Conservation (phyloP, 352 stramenopile genomes). For the Globisporangium sylvaticum region DNA sequence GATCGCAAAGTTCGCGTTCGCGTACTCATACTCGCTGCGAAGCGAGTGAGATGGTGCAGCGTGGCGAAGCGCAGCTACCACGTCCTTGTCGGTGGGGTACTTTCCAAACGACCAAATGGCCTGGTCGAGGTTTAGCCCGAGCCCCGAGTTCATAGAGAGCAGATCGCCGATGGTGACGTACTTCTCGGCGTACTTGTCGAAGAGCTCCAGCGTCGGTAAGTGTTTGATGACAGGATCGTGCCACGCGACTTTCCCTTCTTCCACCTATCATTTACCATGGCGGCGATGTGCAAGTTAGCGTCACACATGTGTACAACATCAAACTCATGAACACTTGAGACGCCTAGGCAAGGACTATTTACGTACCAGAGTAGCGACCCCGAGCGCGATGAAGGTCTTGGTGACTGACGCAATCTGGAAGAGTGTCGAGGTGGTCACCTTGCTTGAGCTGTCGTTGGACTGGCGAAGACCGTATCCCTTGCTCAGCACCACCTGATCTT, state of each 20-base stretch:
- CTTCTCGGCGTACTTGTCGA: conserved; percentile 54
- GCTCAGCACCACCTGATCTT: conserved; percentile 41
- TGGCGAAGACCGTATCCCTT: conserved; percentile 37
- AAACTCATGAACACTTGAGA: too few species aligned
- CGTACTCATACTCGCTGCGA: conserved; percentile 47
- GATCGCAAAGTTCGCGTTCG: conserved; percentile 59
- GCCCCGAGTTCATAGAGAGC: conserved; percentile 57
- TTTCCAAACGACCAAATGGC: not conserved
- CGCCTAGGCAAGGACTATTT: too few species aligned
- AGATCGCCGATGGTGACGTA: conserved; percentile 51
- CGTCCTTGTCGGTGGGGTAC: conserved; percentile 37
- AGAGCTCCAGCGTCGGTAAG: conserved; percentile 45
- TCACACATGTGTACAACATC: too few species aligned
- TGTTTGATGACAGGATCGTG: conserved; percentile 52
- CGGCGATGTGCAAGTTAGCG: not conserved
- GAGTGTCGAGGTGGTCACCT: conserved; percentile 36
- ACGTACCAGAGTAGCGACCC: conserved; percentile 11
- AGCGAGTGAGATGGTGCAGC: conserved; percentile 37
- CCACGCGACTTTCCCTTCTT: conserved; percentile 52
- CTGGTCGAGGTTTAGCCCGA: conserved; percentile 25
- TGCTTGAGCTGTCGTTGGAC: conserved; percentile 26
- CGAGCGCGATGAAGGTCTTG: conserved; percentile 59
- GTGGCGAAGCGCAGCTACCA: conserved; percentile 31
- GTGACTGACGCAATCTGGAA: conserved; percentile 70
- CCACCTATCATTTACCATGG: conserved; percentile 29